These are phyloP conservation scores for Diaporthe batatas DNA, from an alignment of 2,329 filamentous ascomycete genomes.

Conservation along the genomic window DNA sequence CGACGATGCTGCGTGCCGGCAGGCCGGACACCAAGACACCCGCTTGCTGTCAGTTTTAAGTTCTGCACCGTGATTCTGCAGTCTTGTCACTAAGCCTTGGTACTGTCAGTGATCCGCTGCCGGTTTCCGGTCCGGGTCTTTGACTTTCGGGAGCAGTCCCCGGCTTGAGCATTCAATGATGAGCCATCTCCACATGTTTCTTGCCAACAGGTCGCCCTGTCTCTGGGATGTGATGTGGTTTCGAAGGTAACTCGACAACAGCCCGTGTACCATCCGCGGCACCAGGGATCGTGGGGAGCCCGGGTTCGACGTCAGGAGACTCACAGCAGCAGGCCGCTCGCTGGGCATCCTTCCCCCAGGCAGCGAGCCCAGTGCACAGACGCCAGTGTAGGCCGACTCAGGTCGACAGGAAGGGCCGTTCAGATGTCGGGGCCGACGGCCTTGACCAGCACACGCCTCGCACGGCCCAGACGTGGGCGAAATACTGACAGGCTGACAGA, in stretches of 20 bases:
- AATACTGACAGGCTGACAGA: too few species aligned
- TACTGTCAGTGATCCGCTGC: too few species aligned
- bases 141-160: neutral
- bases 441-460: neutral
- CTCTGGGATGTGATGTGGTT: neutral
- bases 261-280: too few species aligned
- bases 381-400: neutral
- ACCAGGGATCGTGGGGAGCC: neutral
- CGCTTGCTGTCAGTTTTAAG: conserved; percentile 11
- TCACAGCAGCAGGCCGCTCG: neutral
- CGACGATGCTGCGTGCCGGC: neutral
- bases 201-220: neutral
- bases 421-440: conserved; percentile 7
- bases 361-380: conserved; percentile 3
- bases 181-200: neutral
- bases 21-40: neutral
- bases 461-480: too few species aligned
- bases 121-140: neutral
- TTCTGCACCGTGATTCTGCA: neutral
- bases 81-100: neutral
- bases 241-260: neutral
- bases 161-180: neutral
- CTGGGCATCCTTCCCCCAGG: neutral
- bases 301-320: neutral
- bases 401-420: neutral